These are phyloP conservation scores for Irpex sp. DNA, from an alignment of 1,284 basidiomycete species.

Conservation along the genomic window DNA sequence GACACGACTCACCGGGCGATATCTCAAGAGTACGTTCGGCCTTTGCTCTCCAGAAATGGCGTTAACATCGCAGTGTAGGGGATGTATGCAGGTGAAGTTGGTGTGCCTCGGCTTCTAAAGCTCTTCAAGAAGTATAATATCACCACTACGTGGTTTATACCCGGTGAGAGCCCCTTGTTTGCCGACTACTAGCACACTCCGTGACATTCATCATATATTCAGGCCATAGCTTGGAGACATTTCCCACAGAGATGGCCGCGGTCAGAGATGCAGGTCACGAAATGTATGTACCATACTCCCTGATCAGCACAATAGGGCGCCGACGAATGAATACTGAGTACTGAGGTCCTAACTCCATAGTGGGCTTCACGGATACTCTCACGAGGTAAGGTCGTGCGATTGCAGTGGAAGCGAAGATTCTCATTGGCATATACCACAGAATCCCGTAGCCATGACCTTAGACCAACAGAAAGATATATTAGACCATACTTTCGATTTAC, in stretches of 20 bases:
- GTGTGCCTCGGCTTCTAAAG: slow-evolving; percentile 62
- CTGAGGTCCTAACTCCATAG: slow-evolving; percentile 23
- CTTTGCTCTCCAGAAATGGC: background rate
- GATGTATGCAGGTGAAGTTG: slow-evolving; percentile 74
- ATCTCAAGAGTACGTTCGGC: slow-evolving; percentile 47
- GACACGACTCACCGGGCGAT: slow-evolving; percentile 62
- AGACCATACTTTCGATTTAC: slow-evolving; percentile 60
- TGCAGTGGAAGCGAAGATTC: background rate
- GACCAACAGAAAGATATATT: slow-evolving; percentile 74
- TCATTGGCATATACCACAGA: slow-evolving; percentile 32
- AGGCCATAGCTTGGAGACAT: slow-evolving; percentile 71
- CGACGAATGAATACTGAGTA: too few species aligned
- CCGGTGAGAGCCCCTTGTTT: slow-evolving; percentile 32
- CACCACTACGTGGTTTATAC: slow-evolving; percentile 73
- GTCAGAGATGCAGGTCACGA: slow-evolving; percentile 71
- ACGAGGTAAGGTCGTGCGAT: slow-evolving; percentile 42
- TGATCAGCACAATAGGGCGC: background rate
- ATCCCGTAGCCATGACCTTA: slow-evolving; percentile 57
- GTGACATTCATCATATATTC: background rate
- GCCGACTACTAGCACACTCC: background rate
- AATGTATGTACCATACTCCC: slow-evolving; percentile 35
- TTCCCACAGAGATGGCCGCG: slow-evolving; percentile 61
- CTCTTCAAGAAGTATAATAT: slow-evolving; percentile 72
- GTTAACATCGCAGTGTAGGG: slow-evolving; percentile 35
- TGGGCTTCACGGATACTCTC: slow-evolving; percentile 74